Percentiles rank a stretch among this genome's conserved stretches.
These are phyloP conservation scores for Mrakiaceae sp. DNA, from an alignment of 1,284 basidiomycete species.

Conservation along the genomic window DNA sequence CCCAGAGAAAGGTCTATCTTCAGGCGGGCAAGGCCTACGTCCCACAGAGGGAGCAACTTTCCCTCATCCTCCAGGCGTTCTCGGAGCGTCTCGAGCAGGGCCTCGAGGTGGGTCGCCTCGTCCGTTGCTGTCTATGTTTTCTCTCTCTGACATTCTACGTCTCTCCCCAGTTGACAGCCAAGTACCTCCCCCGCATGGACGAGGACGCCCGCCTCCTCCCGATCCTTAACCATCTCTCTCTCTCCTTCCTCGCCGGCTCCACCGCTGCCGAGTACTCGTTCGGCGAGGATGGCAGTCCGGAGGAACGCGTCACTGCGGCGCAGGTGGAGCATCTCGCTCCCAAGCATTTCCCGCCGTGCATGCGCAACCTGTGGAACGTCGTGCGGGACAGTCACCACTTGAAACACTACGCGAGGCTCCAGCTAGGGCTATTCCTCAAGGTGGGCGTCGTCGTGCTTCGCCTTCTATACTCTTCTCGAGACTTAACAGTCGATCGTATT, in stretches of 20 bases:
- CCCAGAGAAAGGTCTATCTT: slow-evolving; percentile 70
- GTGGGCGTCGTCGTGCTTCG: slow-evolving; percentile 35
- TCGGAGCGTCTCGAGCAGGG: slow-evolving; percentile 60
- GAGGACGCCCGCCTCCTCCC: slow-evolving; percentile 89
- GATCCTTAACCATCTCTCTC: slow-evolving; percentile 82
- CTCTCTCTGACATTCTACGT: not conserved
- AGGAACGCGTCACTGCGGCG: slow-evolving; percentile 65
- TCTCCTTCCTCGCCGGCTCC: slow-evolving; percentile 78
- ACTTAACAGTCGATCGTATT: not conserved
- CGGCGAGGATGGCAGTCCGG: slow-evolving; percentile 38
- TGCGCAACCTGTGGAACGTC: slow-evolving; percentile 78
- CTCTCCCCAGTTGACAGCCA: slow-evolving; percentile 60
- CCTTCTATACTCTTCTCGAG: not conserved
- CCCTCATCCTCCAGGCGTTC: slow-evolving; percentile 83
- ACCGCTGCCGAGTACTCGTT: slow-evolving; percentile 57
- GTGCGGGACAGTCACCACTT: slow-evolving; percentile 71
- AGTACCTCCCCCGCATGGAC: slow-evolving; percentile 81
- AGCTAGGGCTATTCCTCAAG: slow-evolving; percentile 94
- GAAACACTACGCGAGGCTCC: slow-evolving; percentile 83
- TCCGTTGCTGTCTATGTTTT: not conserved
- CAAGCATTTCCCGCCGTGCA: slow-evolving; percentile 91
- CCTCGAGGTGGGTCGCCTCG: slow-evolving; percentile 53
- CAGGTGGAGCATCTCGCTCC: slow-evolving; percentile 83
- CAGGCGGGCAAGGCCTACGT: slow-evolving; percentile 82
- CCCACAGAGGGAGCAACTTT: slow-evolving; percentile 66